Evolutionary conservation across 495 filamentous ascomycete genomes (phyloP).

Genomic region (Penicillium paxilli): DNA sequence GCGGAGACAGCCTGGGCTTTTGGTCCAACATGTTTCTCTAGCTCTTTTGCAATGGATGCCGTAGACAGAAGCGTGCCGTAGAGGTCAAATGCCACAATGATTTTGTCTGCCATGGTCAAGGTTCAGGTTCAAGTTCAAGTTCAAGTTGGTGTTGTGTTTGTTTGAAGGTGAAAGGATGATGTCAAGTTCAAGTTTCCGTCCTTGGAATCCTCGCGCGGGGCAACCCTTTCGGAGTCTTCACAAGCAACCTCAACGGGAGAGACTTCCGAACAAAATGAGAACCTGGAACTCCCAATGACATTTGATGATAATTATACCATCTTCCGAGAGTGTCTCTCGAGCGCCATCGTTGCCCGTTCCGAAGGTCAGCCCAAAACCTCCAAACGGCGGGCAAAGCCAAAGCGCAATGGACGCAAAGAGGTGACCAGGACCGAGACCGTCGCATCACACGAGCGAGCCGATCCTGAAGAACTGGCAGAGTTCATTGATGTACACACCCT

Average conservation of each 20-base stretch:
- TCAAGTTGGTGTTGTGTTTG: neutral
- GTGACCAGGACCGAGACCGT: slow-evolving; percentile 1
- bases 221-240: neutral
- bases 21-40: slow-evolving; percentile 50
- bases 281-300: slow-evolving; percentile 17
- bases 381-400: slow-evolving; percentile 46
- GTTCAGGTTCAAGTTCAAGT: neutral
- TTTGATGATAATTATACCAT: slow-evolving; percentile 59
- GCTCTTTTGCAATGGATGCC: slow-evolving; percentile 58
- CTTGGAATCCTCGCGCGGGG: neutral
- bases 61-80: slow-evolving; percentile 76
- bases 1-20: slow-evolving; percentile 55
- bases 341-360: slow-evolving; percentile 56
- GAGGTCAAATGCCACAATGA: slow-evolving; percentile 70
- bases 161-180: neutral
- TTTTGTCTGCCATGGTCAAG: slow-evolving; percentile 16
- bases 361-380: slow-evolving; percentile 38
- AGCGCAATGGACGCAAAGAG: slow-evolving; percentile 20
- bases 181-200: neutral
- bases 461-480: slow-evolving; percentile 69
- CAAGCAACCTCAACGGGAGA: neutral
- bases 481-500: slow-evolving; percentile 64
- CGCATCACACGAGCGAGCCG: slow-evolving; percentile 25
- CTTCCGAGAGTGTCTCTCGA: slow-evolving; percentile 69
- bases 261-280: neutral